Conservation (phyloP, 2,329 filamentous ascomycete genomes). For the Colletotrichum lindemuthianum region DNA sequence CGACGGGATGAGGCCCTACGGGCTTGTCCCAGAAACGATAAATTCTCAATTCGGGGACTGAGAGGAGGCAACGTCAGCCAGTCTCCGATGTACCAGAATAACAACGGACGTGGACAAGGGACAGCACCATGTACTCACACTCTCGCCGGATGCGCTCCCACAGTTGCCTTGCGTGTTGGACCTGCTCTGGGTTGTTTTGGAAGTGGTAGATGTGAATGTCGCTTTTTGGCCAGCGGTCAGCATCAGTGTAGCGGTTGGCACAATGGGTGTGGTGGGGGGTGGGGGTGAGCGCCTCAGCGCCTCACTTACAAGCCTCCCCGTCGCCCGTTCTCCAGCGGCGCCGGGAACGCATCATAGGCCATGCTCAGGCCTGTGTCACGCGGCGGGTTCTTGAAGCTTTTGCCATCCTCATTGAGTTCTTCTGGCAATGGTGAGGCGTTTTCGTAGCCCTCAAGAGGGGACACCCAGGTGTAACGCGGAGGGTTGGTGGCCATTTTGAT, state of each 20-base stretch:
- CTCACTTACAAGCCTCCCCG: conserved; percentile 77
- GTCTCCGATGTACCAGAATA: background rate
- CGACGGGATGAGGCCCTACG: conserved; percentile 82
- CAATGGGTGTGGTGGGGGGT: too few species aligned
- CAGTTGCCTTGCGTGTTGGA: conserved; percentile 74
- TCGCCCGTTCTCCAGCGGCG: conserved; percentile 72
- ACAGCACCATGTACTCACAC: conserved; percentile 61
- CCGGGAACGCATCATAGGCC: conserved; percentile 76
- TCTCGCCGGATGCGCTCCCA: conserved; percentile 84
- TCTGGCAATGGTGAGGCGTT: conserved; percentile 64
- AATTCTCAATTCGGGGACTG: conserved; percentile 86
- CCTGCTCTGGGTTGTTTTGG: conserved; percentile 69
- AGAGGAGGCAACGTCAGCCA: background rate
- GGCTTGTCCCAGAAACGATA: conserved; percentile 82
- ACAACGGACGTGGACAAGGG: too few species aligned
- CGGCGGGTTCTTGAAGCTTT: conserved; percentile 77
- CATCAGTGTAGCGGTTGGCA: background rate
- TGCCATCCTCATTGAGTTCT: conserved; percentile 76
- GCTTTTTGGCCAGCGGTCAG: conserved; percentile 45
- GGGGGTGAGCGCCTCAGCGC: background rate
- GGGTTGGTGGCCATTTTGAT: conserved; percentile 42
- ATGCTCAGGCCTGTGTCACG: conserved; percentile 66
- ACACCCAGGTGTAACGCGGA: conserved; percentile 59
- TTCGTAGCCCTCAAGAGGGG: conserved; percentile 68
- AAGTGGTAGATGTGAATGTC: conserved; percentile 90